Evolutionary conservation across 768 basidiomycete species (phyloP).

Genomic region (Panaeolus papilionaceus): DNA sequence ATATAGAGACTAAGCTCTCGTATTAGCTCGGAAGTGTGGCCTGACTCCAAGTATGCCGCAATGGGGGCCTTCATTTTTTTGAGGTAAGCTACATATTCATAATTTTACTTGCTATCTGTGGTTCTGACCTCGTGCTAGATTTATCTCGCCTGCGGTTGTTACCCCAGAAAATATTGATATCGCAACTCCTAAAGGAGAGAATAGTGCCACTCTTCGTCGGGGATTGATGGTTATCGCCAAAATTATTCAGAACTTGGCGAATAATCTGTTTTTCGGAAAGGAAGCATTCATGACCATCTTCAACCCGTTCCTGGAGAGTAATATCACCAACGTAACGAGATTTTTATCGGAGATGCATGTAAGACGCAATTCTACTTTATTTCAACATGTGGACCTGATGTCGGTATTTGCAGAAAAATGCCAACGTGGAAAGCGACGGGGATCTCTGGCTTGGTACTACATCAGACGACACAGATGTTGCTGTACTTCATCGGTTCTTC

Average conservation of each 20-base stretch:
- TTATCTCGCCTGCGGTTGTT: conserved; percentile 91
- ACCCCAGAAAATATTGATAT: conserved; percentile 86
- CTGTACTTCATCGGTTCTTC: conserved; percentile 85
- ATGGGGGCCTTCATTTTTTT: conserved; percentile 93
- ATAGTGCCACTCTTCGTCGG: conserved; percentile 60
- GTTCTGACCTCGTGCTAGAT: conserved; percentile 51
- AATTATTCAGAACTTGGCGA: conserved; percentile 91
- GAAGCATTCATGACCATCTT: conserved; percentile 85
- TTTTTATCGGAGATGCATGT: conserved; percentile 83
- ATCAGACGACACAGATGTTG: conserved; percentile 83
- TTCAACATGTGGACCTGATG: neutral
- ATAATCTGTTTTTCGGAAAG: conserved; percentile 93
- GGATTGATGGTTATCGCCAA: conserved; percentile 90
- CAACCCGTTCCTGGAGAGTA: conserved; percentile 75
- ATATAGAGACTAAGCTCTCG: conserved; percentile 15
- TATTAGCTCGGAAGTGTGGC: conserved; percentile 68
- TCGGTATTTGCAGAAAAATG: conserved; percentile 39
- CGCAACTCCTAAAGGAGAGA: conserved; percentile 70
- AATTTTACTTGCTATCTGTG: neutral
- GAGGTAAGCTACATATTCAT: conserved; percentile 47
- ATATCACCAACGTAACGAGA: conserved; percentile 75
- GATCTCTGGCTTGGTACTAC: conserved; percentile 68
- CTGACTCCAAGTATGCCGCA: conserved; percentile 80
- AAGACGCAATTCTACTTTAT: conserved; percentile 28
- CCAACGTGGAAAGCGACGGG: conserved; percentile 21